Evolutionary conservation across 1,284 basidiomycete genomes (phyloP).

Genomic region (Prillingera fragicola): DNA sequence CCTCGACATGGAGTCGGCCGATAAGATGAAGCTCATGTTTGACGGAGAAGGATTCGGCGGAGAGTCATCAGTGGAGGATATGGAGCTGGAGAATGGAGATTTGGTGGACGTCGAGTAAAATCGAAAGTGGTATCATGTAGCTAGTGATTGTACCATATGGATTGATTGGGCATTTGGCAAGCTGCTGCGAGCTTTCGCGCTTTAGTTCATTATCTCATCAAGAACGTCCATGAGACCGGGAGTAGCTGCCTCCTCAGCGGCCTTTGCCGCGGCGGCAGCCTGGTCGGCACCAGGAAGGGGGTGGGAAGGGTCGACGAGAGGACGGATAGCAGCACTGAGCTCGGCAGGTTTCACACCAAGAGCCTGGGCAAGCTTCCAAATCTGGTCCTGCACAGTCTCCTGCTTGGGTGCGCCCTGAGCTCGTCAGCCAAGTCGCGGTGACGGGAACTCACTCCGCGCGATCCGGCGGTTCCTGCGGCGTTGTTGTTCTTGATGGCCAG

Average conservation of each 20-base stretch:
- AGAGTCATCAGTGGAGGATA: conserved; percentile 17
- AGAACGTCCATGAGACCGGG: conserved; percentile 36
- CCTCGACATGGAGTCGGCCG: conserved; percentile 3
- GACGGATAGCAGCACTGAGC: conserved; percentile 42
- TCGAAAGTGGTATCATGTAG: background rate
- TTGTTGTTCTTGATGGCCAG: conserved; percentile 14
- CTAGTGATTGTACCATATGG: conserved; percentile 1
- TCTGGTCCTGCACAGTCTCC: conserved; percentile 39
- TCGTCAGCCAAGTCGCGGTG: background rate
- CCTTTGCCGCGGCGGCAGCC: conserved; percentile 10
- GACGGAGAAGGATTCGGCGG: conserved; percentile 26
- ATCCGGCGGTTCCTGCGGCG: background rate
- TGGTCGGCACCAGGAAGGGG: conserved; percentile 30
- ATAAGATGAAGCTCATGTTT: conserved; percentile 17
- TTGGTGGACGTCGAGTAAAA: conserved; percentile 18
- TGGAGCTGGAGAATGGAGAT: conserved; percentile 31
- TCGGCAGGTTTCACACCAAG: conserved; percentile 46
- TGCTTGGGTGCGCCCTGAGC: background rate
- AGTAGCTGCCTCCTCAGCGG: conserved; percentile 17
- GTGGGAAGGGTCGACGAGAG: conserved; percentile 45
- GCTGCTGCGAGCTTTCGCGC: background rate
- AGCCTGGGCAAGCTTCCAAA: conserved; percentile 38
- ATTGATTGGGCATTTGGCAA: no score
- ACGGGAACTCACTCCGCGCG: background rate
- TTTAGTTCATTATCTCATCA: conserved; percentile 44